Evolutionary conservation across 768 basidiomycete genomes (phyloP).

Genomic region (Russula vinacea): DNA sequence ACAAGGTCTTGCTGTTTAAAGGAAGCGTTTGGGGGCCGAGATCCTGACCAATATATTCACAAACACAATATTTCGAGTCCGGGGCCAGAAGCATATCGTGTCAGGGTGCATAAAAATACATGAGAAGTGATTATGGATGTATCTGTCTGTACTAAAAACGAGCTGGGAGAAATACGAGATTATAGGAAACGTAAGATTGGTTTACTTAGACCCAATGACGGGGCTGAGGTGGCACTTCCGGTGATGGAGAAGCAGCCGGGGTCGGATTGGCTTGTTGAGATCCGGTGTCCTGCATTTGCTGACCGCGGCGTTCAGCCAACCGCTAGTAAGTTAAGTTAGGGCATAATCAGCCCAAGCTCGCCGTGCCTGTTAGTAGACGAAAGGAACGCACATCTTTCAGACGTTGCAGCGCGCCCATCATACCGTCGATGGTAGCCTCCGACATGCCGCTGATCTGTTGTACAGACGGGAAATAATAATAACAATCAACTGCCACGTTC

Average conservation of each 20-base stretch:
- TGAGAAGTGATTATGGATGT: constrained; percentile 2
- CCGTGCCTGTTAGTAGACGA: not conserved
- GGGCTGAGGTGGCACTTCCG: constrained; percentile 31
- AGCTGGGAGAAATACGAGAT: not conserved
- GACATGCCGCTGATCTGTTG: constrained; percentile 66
- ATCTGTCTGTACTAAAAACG: constrained; percentile 36
- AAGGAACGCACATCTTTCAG: constrained; percentile 53
- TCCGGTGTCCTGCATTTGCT: constrained; percentile 31
- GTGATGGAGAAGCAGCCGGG: constrained; percentile 8
- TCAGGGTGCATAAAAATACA: not conserved
- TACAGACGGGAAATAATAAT: too few relatives aligned
- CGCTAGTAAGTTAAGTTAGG: constrained; percentile 35
- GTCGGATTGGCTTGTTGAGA: constrained; percentile 41
- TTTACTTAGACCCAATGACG: constrained; percentile 8
- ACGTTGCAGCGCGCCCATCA: constrained; percentile 53
- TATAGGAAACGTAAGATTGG: not conserved
- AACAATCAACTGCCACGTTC: not conserved
- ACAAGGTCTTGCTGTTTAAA: not conserved
- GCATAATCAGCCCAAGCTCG: not conserved
- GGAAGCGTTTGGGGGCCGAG: not conserved
- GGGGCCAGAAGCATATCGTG: not conserved
- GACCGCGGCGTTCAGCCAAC: constrained; percentile 33
- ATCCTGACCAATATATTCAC: not conserved
- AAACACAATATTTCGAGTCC: not conserved
- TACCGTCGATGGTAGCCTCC: constrained; percentile 62